A percentile compares a stretch with the other conserved stretches of the same genome.
These are phyloP conservation scores for Podila horticola DNA, from an alignment of 192 early-diverging fungal genomes.

Conservation along the genomic window DNA sequence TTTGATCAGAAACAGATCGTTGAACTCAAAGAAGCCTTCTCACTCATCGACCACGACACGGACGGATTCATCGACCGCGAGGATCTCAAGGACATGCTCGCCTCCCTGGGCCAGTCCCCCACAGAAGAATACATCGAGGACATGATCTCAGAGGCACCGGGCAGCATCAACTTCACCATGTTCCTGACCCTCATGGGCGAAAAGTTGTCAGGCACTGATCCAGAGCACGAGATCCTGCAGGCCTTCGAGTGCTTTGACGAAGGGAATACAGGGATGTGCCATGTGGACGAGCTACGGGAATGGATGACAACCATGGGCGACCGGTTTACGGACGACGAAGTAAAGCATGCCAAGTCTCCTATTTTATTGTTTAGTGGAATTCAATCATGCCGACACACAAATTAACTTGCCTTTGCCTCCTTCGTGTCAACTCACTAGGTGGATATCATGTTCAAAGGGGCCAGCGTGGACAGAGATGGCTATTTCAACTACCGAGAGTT, in stretches of 20 bases:
- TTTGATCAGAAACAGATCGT: conserved; percentile 96
- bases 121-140: conserved; percentile 86
- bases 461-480: conserved; percentile 77
- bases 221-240: conserved; percentile 88
- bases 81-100: conserved; percentile 83
- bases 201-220: conserved; percentile 91
- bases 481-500: conserved; percentile 94
- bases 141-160: conserved; percentile 91
- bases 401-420: not conserved
- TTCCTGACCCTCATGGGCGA: conserved; percentile 97
- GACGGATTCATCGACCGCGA: conserved; percentile 94
- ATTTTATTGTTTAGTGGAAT: not conserved
- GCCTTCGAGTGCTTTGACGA: conserved; percentile 97
- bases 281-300: conserved; percentile 83
- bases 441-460: conserved; percentile 93
- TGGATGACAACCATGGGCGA: conserved; percentile 96
- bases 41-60: conserved; percentile 92
- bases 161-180: conserved; percentile 97
- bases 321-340: conserved; percentile 91
- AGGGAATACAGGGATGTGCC: conserved; percentile 80
- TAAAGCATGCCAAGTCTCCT: conserved; percentile 30
- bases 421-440: conserved; percentile 56
- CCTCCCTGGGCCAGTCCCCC: conserved; percentile 53
- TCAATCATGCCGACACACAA: not conserved
- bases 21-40: conserved; percentile 97